phyloP scores from a whole-genome alignment of 1,139 yeast species.

The Arxiozyma heterogenica region DNA sequence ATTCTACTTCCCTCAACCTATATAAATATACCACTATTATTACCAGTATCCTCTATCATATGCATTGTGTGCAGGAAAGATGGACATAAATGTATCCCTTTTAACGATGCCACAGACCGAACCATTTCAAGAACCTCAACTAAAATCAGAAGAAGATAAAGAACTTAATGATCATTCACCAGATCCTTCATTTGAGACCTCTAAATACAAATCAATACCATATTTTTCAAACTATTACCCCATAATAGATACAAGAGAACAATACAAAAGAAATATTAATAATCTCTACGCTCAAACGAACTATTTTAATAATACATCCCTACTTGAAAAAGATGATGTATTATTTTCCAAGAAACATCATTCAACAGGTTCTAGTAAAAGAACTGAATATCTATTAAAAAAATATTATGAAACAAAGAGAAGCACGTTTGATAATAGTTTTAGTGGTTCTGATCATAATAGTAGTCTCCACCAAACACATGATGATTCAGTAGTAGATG shows the following conservation, averaged over 20 bases:
- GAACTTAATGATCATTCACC: neutral
- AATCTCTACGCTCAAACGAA: neutral
- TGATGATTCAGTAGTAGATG: neutral
- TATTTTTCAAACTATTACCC: constrained; percentile 3
- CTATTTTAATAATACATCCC: neutral
- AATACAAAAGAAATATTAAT: neutral
- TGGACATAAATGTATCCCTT: neutral
- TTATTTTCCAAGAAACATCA: neutral
- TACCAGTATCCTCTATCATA: neutral
- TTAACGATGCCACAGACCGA: neutral
- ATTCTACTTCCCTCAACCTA: neutral
- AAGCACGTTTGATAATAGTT: neutral
- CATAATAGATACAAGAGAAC: neutral
- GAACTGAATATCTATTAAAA: constrained; percentile 1
- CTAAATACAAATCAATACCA: neutral
- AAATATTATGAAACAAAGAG: constrained; percentile 2
- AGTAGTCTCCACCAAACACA: neutral
- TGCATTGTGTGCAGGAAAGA: neutral
- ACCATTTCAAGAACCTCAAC: neutral
- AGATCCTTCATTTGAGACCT: neutral
- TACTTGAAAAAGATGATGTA: neutral
- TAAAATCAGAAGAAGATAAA: neutral
- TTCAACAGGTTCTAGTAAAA: neutral
- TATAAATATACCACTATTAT: neutral
- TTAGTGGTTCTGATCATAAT: neutral